Percentiles rank a stretch among this genome's conserved stretches.
These are phyloP conservation scores for Trametopsis cervina DNA, from an alignment of 768 basidiomycete species.

Conservation along the genomic window DNA sequence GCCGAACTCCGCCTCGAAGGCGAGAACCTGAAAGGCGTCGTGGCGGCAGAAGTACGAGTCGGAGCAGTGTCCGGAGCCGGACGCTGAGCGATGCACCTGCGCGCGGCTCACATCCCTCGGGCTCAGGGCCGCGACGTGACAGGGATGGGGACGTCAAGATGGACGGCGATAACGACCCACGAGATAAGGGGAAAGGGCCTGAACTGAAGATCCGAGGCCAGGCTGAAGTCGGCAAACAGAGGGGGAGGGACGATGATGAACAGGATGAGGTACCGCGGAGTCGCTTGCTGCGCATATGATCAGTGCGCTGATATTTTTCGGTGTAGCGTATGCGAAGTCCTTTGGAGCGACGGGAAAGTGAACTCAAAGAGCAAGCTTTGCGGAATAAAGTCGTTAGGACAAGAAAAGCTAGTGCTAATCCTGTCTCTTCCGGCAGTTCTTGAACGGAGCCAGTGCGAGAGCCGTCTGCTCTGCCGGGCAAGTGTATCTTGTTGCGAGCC, in stretches of 20 bases:
- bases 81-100: slow-evolving; percentile 11
- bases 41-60: slow-evolving; percentile 16
- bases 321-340: slow-evolving; percentile 13
- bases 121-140: neutral
- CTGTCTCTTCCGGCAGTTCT: neutral
- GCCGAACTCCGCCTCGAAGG: slow-evolving; percentile 28
- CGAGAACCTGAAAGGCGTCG: slow-evolving; percentile 4
- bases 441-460: neutral
- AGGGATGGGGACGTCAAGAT: slow-evolving; percentile 16
- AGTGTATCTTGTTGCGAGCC: neutral
- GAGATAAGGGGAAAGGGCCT: slow-evolving; percentile 22
- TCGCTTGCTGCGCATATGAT: neutral
- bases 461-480: neutral
- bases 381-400: slow-evolving; percentile 79
- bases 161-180: slow-evolving; percentile 12
- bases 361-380: slow-evolving; percentile 74
- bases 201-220: slow-evolving; percentile 78
- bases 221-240: slow-evolving; percentile 45
- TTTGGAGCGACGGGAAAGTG: slow-evolving; percentile 65
- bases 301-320: neutral
- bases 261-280: slow-evolving; percentile 14
- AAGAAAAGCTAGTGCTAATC: slow-evolving; percentile 39
- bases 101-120: neutral
- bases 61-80: slow-evolving; percentile 30
- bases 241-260: slow-evolving; percentile 47